Base-by-base conservation (phyloP, 495 filamentous ascomycete genomes). In the Neurospora sp. region DNA sequence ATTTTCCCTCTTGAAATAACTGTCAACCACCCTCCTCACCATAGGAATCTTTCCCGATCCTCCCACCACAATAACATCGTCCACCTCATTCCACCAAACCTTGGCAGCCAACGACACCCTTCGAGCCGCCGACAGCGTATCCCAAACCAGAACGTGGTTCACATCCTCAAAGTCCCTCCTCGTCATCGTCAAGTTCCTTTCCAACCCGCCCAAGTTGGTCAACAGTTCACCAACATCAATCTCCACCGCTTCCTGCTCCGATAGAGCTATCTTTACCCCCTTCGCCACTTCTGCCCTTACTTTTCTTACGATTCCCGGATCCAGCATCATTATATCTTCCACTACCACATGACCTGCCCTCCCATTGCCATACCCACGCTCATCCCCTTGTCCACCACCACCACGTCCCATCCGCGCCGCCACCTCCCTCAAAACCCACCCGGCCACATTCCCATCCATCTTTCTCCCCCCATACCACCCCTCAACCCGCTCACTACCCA, bases 391-490 rank as follows among this genome's bases (percentile, higher is more conserved):
- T 83, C 98, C 95, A 81, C 97, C 95, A 88, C 96, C 94, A 81
- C 97, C 95, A 88, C 96, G 94, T 88, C 95, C 95, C 75, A 99
- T 90, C 83, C 98, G 95, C 72, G 95, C 97, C 83, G 98, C 92
- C 91, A 96, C 96, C 80, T 94, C 95, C 74, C 94, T 97, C 82
- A 95, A 23, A 27, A 54, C 11, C 46, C 46, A 54, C 20, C 20
- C 10, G 0, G 46, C 20, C 46, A 54, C 20, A 27, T 54, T 54
- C 46, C 10, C 46, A 27, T 54, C 46, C 4, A 54, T 6, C 4
- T 54, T 14, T 1, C 20, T 54, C 20, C 46, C 20, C 5, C 10
- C 46, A 20, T 9, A 46, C 46, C n/a, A 5, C 2, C 46, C 9
- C 20, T 54, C 46, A 0, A 27, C 4, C 46, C 46, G 12, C 46